Evolutionary conservation across 768 basidiomycete genomes (phyloP).

Genomic region (Hemileccinum impolitum): DNA sequence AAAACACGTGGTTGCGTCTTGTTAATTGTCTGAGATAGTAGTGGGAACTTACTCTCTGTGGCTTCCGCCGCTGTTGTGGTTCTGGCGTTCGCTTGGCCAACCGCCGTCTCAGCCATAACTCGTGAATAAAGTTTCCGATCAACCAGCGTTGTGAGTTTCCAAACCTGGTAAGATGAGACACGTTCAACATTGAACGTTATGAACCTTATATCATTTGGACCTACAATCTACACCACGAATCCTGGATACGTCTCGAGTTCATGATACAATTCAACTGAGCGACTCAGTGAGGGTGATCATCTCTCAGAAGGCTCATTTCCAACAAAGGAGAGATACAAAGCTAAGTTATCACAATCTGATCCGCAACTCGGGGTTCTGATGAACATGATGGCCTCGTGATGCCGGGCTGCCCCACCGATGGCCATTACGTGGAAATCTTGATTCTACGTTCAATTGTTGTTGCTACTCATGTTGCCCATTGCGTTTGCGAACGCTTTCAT

Average conservation of each 20-base stretch:
- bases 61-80: background rate
- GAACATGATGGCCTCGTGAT: slow-evolving; percentile 7
- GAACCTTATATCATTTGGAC: background rate
- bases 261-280: background rate
- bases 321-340: background rate
- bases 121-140: slow-evolving; percentile 3
- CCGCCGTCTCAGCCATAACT: slow-evolving; percentile 4
- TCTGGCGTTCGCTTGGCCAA: slow-evolving; percentile 4
- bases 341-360: background rate
- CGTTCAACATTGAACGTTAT: no score
- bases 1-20: slow-evolving; percentile 1
- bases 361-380: background rate
- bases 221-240: background rate
- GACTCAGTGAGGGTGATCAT: background rate
- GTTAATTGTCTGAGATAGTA: background rate
- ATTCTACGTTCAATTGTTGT: background rate
- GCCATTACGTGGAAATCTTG: slow-evolving; percentile 15
- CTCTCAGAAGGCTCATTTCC: background rate
- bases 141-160: background rate
- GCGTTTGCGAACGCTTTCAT: background rate
- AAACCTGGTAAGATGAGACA: no score
- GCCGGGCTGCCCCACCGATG: background rate
- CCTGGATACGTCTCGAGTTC: background rate
- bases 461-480: background rate
- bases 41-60: slow-evolving; percentile 13